A percentile compares a stretch with the other conserved stretches of the same genome.
Conservation (phyloP, 495 filamentous ascomycete genomes). For the Hypoxylon crocopeplum region DNA sequence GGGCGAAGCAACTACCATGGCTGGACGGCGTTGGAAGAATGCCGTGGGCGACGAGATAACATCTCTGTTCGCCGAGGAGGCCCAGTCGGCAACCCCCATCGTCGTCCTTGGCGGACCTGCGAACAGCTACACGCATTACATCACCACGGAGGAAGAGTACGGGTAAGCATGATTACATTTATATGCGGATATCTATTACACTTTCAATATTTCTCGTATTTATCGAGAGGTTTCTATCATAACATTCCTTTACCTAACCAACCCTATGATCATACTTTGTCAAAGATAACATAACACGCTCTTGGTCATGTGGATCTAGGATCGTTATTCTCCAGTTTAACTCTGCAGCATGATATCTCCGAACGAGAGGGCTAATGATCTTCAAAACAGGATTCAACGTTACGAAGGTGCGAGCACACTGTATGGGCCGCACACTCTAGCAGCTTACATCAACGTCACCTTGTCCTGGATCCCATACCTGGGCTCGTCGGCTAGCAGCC, state of each 20-base stretch:
- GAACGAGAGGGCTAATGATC: not conserved
- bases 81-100: conserved; percentile 57
- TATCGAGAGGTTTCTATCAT: not conserved
- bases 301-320: not conserved
- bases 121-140: conserved; percentile 97
- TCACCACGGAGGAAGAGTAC: conserved; percentile 92
- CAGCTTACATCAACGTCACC: conserved; percentile 89
- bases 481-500: conserved; percentile 48
- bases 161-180: conserved; percentile 30
- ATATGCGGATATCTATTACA: not conserved
- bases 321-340: conserved; percentile 1
- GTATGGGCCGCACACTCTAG: conserved; percentile 89
- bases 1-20: conserved; percentile 95
- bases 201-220: conserved; percentile 4
- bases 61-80: conserved; percentile 49
- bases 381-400: conserved; percentile 67
- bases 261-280: not conserved
- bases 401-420: conserved; percentile 97
- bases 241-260: not conserved
- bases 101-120: conserved; percentile 93
- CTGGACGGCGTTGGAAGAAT: conserved; percentile 87
- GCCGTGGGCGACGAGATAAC: conserved; percentile 67
- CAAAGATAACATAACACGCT: conserved; percentile 1
- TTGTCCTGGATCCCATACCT: conserved; percentile 76
- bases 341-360: not conserved